Evolutionary conservation across 306 rosid genomes (phyloP).

Genomic region (Canavalia ensiformis): DNA sequence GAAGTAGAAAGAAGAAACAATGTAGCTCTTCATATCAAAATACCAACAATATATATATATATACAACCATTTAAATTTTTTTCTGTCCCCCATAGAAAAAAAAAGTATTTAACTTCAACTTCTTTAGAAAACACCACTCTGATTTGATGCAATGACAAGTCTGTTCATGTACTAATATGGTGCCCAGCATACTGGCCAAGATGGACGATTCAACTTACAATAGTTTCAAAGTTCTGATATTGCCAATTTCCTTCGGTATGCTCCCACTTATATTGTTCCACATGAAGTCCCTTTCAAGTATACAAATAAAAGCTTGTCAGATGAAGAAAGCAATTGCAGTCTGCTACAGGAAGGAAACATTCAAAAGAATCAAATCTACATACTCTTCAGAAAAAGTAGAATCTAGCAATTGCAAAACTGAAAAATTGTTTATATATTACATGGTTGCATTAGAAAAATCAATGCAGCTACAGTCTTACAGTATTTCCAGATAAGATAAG

Average conservation of each 20-base stretch:
- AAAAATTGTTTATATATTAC: conserved; percentile 1
- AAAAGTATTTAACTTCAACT: conserved; percentile 3
- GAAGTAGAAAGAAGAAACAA: conserved; percentile 28
- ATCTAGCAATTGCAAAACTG: conserved; percentile 21
- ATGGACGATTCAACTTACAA: conserved; percentile 65
- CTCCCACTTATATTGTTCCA: conserved; percentile 83
- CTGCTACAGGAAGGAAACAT: conserved; percentile 30
- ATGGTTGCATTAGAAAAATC: not conserved
- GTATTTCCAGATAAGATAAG: conserved; percentile 62
- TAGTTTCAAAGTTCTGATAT: conserved; percentile 70
- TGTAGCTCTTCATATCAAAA: conserved; percentile 19
- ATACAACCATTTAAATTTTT: conserved; percentile 23
- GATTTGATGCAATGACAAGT: not conserved
- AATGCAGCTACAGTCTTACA: conserved; percentile 64
- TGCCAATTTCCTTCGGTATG: conserved; percentile 91
- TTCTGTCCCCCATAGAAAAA: not conserved
- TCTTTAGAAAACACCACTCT: conserved; percentile 14
- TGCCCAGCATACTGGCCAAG: conserved; percentile 1
- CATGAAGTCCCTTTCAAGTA: conserved; percentile 82
- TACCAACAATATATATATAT: not conserved
- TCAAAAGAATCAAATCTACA: conserved; percentile 28
- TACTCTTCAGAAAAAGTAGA: conserved; percentile 33
- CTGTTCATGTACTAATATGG: conserved; percentile 4
- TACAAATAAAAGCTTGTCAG: conserved; percentile 44
- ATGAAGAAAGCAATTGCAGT: conserved; percentile 30